These are phyloP conservation scores for Ashbya aceris DNA, from an alignment of 1,139 yeast species.

Conservation along the genomic window DNA sequence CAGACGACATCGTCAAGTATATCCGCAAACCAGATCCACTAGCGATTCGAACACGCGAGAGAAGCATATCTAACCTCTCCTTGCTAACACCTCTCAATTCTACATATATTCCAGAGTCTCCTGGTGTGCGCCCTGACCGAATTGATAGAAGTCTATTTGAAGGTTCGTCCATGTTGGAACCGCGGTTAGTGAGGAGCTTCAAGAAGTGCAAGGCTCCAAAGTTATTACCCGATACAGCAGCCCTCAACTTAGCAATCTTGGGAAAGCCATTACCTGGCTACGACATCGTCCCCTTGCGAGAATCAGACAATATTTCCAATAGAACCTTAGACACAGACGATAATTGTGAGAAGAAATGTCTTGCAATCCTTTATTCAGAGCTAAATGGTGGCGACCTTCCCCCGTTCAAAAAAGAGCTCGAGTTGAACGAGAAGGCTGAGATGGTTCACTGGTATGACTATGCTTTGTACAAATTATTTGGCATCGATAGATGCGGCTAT, in stretches of 20 bases:
- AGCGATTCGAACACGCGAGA: conserved; percentile 1
- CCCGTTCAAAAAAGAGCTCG: conserved; percentile 20
- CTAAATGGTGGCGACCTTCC: conserved; percentile 10
- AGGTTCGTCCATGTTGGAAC: conserved; percentile 3
- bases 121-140: not conserved
- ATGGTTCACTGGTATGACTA: conserved; percentile 14
- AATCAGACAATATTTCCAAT: not conserved
- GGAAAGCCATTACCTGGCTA: conserved; percentile 5
- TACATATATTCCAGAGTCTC: conserved; percentile 11
- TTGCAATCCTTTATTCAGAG: conserved; percentile 15
- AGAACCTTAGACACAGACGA: conserved; percentile 6
- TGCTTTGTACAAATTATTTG: conserved; percentile 19
- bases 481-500: conserved; percentile 21
- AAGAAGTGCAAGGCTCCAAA: conserved; percentile 1
- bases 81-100: conserved; percentile 1
- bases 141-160: conserved; percentile 1
- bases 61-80: not conserved
- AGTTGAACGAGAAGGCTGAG: conserved; percentile 15
- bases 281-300: conserved; percentile 6
- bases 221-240: conserved; percentile 5
- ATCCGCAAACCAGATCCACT: conserved; percentile 11
- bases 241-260: conserved; percentile 5
- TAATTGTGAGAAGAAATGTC: conserved; percentile 18
- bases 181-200: conserved; percentile 1
- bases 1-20: conserved; percentile 8